Evolutionary conservation across 192 early-diverging fungal genomes (phyloP), one percentile per base, ranked within the genome.

Genomic region (Mortierella hygrophila): DNA sequence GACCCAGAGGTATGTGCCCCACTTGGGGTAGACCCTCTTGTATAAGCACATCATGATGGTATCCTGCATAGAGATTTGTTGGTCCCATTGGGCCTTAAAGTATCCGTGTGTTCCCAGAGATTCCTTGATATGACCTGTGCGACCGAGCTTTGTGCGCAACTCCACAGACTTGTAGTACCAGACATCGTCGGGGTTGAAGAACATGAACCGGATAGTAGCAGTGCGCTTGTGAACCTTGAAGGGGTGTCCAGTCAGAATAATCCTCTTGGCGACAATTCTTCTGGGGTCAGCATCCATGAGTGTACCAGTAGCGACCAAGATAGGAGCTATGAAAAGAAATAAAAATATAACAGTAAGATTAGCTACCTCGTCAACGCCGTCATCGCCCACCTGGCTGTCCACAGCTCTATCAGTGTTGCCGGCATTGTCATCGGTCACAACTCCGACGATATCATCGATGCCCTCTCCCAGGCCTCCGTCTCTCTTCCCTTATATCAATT

Each of bases 161-260:
- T 99, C 97, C 11, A 99, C 93, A 40, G 98, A 97, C 89, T 97
- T 98, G 91, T 99, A 99, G 93, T 97, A 99, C 78, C 92, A 89
- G 68, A 99, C 93, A 89, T 99, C 98, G 26, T 97, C 95, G 29
- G 96, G 92, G 86, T 95, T 96, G 88, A 97, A 98, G 93, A 99
- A 98, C 98, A 99, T 99, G 89, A 93, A 98, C 68, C 98, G 95
- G 72, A 99, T 92, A 16, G 99, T 98, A 13, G 97, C 97, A 44
- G 94, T 92, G 40, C 96, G 94, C 88, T 96, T 97, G 92, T 99
- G 93, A 77, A 98, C 93, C 89, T 98, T 98, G 93, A 93, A 99
- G 40, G 98, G 97, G 81, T 98, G 95, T 55, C 98, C 98, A 2
- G 97, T 98, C 47, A 99, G 93, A 55, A 98, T 92, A 42, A 99